Conservation (phyloP, 169 alveolate genomes). For the Amoebophrya sp. region DNA sequence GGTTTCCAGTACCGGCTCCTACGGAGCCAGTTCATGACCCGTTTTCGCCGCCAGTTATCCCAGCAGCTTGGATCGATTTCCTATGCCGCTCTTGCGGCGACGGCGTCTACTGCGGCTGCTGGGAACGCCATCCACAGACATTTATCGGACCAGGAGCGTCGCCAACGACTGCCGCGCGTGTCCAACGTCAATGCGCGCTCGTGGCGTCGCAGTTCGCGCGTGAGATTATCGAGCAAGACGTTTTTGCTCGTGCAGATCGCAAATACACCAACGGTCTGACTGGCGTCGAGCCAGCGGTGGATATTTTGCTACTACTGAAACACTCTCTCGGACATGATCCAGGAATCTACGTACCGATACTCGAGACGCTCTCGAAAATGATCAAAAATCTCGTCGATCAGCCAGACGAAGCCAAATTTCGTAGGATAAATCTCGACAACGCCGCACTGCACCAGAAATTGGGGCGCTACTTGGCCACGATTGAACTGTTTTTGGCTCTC, state of each 20-base stretch:
- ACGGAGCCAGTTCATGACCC: background rate
- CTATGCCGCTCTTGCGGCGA: background rate
- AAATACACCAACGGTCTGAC: no score
- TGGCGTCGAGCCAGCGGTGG: background rate
- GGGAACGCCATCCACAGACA: background rate
- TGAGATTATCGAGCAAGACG: no score
- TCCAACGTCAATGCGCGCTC: no score
- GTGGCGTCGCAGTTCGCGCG: no score
- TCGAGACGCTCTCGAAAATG: background rate
- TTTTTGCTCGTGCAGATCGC: no score
- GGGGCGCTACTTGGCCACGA: background rate
- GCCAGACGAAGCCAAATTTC: background rate
- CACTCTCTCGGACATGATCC: background rate
- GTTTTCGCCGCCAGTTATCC: background rate
- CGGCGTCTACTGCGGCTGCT: background rate
- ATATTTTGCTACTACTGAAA: background rate
- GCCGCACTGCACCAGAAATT: background rate
- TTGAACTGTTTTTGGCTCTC: background rate
- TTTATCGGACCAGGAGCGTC: no score
- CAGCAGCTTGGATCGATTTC: background rate
- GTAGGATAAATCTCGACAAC: background rate
- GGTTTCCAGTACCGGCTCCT: conserved; percentile 3
- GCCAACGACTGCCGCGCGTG: no score
- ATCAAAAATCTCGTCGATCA: background rate
- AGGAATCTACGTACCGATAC: background rate